Base-by-base conservation (phyloP, 441 rosid genomes). In the Euphorbia schlechtendalii region DNA sequence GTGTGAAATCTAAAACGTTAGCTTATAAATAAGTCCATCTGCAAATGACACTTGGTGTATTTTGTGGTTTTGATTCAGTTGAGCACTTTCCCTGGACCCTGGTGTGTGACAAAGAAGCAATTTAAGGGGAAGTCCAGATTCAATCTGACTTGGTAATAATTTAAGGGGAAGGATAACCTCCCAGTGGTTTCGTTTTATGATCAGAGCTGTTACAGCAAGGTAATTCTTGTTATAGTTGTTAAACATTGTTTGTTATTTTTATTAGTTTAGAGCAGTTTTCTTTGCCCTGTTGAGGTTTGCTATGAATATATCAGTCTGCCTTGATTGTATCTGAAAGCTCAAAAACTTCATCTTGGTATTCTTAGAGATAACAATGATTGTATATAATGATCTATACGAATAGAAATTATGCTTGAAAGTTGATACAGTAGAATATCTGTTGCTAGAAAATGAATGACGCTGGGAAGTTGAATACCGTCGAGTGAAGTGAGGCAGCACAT, bases 61-160 rank as follows among this genome's bases (percentile, higher is more conserved):
- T 54, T 69, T 13, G 15, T 51, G 17, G 17, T 32, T 58, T 32
- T 66, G 40, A 59, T 59, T 73, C 83, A 89, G 96, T 74, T 88
- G 72, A 92, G 98, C 80, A 81, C 84, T 25, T 92, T 92, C 71
- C 89, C 87, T 17, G 85, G 76, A 49, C 56, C 81, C 14, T 89
- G 98, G 96, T 86, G 96, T 73, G 53, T 81, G 74, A 87, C 81
- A 54, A 87, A 75, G 85, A 86, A 84, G 80, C 84, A 77, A 63
- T 86, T 85, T 68, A 84, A 83, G 30, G 80, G 74, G 60, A 89
- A 79, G 74, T 73, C 89, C 13, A 80, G 86, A 67, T 81, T 84
- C 70, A 77, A 77, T 68, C 66, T 76, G 30, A 66, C 70, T 65
- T 81, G 90, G 92, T 86, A 73, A 84, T 70, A 24, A 38, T 32